phyloP scores from a whole-genome alignment of 192 early-diverging fungal genomes.

The Coemansia sp. region DNA sequence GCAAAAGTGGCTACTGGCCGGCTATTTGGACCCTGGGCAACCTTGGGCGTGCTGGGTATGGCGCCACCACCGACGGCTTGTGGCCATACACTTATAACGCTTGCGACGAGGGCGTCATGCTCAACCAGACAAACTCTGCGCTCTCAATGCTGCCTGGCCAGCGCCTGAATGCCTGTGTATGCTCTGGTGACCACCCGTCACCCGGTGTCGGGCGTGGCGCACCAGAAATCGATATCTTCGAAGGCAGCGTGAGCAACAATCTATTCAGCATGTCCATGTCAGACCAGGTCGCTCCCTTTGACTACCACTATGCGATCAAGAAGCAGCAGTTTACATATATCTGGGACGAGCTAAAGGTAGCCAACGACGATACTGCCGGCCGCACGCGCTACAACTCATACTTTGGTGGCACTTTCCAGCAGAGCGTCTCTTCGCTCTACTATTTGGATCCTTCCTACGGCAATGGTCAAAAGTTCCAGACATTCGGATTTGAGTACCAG shows the following conservation, averaged over 20 bases:
- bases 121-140: constrained; percentile 58
- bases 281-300: constrained; percentile 56
- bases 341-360: constrained; percentile 37
- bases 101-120: constrained; percentile 57
- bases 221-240: constrained; percentile 60
- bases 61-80: constrained; percentile 58
- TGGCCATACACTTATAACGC: constrained; percentile 58
- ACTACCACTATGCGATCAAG: constrained; percentile 53
- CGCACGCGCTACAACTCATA: constrained; percentile 49
- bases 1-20: constrained; percentile 57
- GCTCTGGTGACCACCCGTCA: constrained; percentile 56
- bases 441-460: constrained; percentile 38
- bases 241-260: constrained; percentile 42
- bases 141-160: constrained; percentile 58
- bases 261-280: constrained; percentile 50
- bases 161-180: constrained; percentile 56
- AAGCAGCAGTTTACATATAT: constrained; percentile 47
- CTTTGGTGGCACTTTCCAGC: constrained; percentile 53
- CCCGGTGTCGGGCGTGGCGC: constrained; percentile 57
- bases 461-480: constrained; percentile 43
- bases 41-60: constrained; percentile 59
- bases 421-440: constrained; percentile 49
- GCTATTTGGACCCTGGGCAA: constrained; percentile 62
- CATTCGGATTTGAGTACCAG: constrained; percentile 55
- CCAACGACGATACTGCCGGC: constrained; percentile 20